Base-by-base conservation (phyloP, 495 filamentous ascomycete species). In the Astrocystis sublimbata region DNA sequence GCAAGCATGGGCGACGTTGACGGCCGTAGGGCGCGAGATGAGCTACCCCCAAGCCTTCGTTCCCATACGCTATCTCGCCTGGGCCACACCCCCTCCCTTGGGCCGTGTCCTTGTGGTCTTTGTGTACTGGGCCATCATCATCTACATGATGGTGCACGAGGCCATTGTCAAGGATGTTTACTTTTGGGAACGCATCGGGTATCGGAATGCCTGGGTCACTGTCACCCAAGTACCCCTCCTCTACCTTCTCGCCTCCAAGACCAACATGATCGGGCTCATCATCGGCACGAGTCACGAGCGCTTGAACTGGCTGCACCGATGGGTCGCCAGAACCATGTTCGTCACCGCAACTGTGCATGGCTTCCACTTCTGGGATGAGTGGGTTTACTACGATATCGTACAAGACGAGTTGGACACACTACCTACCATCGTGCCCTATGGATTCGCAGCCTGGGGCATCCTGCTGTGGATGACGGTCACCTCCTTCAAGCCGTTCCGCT, bases 281-380 rank as follows among this genome's bases (percentile, higher is more conserved):
- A 80, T 81, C 6, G 92, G 90, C 4, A 83, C 81, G 35, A 87
- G 86, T 57, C 86, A 94, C 61, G 88, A 92, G 74, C 79, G 88
- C 15, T 71, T 96, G 50, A 93, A 93, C 67, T 93, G 90, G 91
- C 81, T 92, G 54, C 92, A 96, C 68, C 81, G 91, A 59, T 93
- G 92, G 90, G 83, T 86, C 12, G 83, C 88, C 1, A 84, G 92
- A 17, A 89, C 85, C 36, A 79, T 94, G 67, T 86, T 92, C 56
- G 72, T 93, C 17, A 92, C 88, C 0, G 84, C 84, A 0, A 88
- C 89, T 1, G 81, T 93, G 6, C 92, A 96, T 66, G 83, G 90
- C 63, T 85, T 80, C 35, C 87, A 89, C 66, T 94, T 89, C 73
- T 86, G 88, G 61, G 73, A 79, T 12, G 81, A 85, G 40, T 96